A percentile compares a stretch with the other conserved stretches of the same genome.
Conservation (phyloP, 2,329 filamentous ascomycete species). For the Aphanocladium album region DNA sequence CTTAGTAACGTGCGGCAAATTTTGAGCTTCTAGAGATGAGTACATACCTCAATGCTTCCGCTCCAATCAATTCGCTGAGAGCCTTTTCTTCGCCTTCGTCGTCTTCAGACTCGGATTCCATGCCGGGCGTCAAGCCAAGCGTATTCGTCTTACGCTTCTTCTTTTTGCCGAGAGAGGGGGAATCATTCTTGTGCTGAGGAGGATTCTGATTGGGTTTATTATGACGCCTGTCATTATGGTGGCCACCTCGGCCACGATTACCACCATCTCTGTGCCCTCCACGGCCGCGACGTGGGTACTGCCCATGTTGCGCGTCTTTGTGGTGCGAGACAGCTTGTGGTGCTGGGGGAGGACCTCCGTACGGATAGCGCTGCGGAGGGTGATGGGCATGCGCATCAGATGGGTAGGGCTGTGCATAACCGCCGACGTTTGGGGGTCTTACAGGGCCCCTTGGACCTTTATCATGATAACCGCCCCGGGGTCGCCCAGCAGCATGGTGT, state of each 20-base stretch:
- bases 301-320: conserved; percentile 30
- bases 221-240: conserved; percentile 43
- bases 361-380: conserved; percentile 31
- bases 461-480: conserved; percentile 42
- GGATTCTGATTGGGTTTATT: conserved; percentile 28
- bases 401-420: conserved; percentile 35
- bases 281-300: conserved; percentile 30
- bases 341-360: conserved; percentile 33
- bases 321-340: conserved; percentile 30
- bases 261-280: conserved; percentile 30
- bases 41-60: conserved; percentile 48
- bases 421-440: conserved; percentile 17
- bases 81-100: conserved; percentile 69
- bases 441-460: conserved; percentile 30
- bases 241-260: conserved; percentile 33
- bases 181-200: conserved; percentile 27
- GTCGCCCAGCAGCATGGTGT: conserved; percentile 31
- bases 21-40: no score
- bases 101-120: conserved; percentile 59
- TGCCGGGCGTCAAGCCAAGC: conserved; percentile 64
- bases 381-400: conserved; percentile 34
- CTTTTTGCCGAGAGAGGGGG: conserved; percentile 52
- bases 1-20: conserved; percentile 14
- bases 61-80: conserved; percentile 49
- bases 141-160: conserved; percentile 70